phyloP scores from a whole-genome alignment of 495 filamentous ascomycete species.

The Tuber calosporum region DNA sequence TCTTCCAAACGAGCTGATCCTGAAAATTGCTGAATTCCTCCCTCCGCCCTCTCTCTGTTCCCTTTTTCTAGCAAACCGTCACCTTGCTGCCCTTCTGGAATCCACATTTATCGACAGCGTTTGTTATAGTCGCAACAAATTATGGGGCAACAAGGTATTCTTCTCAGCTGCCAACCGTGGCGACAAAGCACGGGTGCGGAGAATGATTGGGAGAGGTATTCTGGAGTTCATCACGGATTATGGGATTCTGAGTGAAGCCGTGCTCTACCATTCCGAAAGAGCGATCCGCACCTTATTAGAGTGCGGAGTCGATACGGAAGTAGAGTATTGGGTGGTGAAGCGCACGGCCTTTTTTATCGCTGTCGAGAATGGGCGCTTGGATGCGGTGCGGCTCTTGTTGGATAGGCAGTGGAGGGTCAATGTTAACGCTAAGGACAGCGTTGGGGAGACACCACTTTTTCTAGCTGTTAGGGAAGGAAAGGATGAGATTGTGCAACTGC shows the following conservation, averaged over 20 bases:
- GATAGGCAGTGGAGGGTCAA: background rate
- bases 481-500: background rate
- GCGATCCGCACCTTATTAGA: background rate
- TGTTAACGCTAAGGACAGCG: background rate
- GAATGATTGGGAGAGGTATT: background rate
- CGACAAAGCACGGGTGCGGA: background rate
- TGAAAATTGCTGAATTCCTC: background rate
- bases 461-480: background rate
- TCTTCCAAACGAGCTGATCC: background rate
- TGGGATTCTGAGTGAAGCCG: constrained; percentile 1
- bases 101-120: background rate
- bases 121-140: background rate
- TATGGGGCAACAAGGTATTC: background rate
- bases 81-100: background rate
- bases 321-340: constrained; percentile 1
- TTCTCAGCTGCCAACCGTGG: background rate
- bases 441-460: constrained; percentile 5
- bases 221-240: background rate
- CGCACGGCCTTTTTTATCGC: background rate
- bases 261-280: background rate
- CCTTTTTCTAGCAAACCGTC: background rate
- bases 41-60: background rate
- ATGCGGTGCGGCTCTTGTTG: background rate
- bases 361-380: constrained; percentile 3
- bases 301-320: background rate